These are phyloP conservation scores for Apodospora peruviana DNA, from an alignment of 495 filamentous ascomycete genomes.

Conservation along the genomic window DNA sequence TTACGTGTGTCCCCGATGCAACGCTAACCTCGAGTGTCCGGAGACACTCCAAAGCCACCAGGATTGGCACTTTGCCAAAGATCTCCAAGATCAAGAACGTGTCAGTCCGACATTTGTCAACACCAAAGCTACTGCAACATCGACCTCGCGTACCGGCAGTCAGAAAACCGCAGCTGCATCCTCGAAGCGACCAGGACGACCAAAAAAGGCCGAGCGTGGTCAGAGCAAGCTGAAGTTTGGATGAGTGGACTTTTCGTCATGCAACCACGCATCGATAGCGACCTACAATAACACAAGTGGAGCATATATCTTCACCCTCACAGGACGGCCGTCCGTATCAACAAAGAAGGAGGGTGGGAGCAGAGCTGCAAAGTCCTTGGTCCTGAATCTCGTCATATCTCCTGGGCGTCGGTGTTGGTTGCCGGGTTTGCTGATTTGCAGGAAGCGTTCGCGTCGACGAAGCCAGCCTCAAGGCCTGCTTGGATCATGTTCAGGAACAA, in stretches of 20 bases:
- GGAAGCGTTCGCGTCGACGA: too few relatives aligned
- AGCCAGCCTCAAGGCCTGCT: too few relatives aligned
- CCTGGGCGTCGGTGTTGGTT: not conserved
- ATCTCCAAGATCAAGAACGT: conserved; percentile 59
- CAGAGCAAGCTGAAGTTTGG: conserved; percentile 73
- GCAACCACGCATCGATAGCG: conserved; percentile 2
- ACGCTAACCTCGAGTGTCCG: conserved; percentile 45
- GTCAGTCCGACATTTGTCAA: conserved; percentile 37
- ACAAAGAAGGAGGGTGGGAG: not conserved
- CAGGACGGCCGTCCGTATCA: not conserved
- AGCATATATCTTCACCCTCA: not conserved
- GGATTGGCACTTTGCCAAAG: conserved; percentile 95
- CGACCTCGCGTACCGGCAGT: conserved; percentile 13
- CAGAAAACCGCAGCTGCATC: conserved; percentile 29
- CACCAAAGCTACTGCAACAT: conserved; percentile 23
- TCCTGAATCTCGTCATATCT: conserved; percentile 6
- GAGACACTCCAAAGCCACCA: conserved; percentile 68
- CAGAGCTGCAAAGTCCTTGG: not conserved
- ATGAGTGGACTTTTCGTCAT: conserved; percentile 25
- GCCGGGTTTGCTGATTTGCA: too few relatives aligned
- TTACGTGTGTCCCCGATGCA: conserved; percentile 64
- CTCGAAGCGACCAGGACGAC: conserved; percentile 21
- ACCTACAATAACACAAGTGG: not conserved
- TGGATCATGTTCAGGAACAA: not conserved
- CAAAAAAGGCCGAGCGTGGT: conserved; percentile 63